These are phyloP conservation scores for Trametes gibbosa DNA, from an alignment of 768 basidiomycete species.

Conservation along the genomic window DNA sequence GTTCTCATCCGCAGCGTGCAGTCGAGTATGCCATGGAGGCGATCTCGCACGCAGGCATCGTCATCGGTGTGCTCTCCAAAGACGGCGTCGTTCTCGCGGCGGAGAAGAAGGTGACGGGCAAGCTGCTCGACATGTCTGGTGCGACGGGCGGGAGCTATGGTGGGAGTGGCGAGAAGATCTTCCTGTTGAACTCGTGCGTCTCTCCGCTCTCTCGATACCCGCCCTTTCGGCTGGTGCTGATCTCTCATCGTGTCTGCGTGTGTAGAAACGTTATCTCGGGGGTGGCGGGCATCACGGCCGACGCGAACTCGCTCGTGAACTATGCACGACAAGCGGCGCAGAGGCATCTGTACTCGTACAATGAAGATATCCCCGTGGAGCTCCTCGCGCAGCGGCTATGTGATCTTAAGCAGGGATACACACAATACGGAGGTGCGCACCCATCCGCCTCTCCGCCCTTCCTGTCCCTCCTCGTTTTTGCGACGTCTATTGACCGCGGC, in stretches of 20 bases:
- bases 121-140: constrained; percentile 87
- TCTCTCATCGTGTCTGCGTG: too few species aligned
- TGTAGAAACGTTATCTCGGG: constrained; percentile 90
- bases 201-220: constrained; percentile 2
- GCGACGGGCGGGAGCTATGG: constrained; percentile 88
- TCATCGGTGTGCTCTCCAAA: constrained; percentile 87
- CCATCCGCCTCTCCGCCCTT: not conserved
- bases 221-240: too few species aligned
- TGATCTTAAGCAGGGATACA: constrained; percentile 98
- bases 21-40: constrained; percentile 99
- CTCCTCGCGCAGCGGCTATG: constrained; percentile 90
- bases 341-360: constrained; percentile 82
- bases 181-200: constrained; percentile 83
- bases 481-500: not conserved
- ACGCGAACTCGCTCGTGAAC: constrained; percentile 96
- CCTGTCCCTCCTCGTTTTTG: not conserved
- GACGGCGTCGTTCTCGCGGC: constrained; percentile 91
- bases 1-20: constrained; percentile 28
- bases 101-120: constrained; percentile 98
- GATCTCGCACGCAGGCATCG: constrained; percentile 93
- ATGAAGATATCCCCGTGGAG: constrained; percentile 98
- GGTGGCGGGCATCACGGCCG: constrained; percentile 94
- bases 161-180: constrained; percentile 98
- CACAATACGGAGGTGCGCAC: constrained; percentile 84
- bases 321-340: constrained; percentile 91